Conservation (phyloP, 2,329 filamentous ascomycete species). For the Fusarium protoensiforme region DNA sequence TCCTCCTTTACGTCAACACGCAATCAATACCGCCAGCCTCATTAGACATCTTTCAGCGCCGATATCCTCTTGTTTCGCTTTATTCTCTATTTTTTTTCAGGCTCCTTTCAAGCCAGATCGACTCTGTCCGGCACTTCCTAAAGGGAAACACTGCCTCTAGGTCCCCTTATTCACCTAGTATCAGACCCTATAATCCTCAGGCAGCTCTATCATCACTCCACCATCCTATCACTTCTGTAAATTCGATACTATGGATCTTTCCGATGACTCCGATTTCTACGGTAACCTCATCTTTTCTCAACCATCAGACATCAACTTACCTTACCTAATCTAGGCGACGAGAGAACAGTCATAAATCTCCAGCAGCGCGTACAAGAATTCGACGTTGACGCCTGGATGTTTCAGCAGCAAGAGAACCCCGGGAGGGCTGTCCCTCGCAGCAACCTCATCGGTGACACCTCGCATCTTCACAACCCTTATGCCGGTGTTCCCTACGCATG, state of each 20-base stretch:
- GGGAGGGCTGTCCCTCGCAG: conserved; percentile 41
- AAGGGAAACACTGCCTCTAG: not conserved
- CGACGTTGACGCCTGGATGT: conserved; percentile 58
- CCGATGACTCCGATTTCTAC: conserved; percentile 67
- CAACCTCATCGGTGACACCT: conserved; percentile 27
- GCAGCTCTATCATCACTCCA: not conserved
- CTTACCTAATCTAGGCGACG: conserved; percentile 62
- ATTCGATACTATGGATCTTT: conserved; percentile 48
- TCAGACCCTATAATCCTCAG: not conserved
- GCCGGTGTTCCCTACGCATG: conserved; percentile 65
- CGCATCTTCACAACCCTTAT: conserved; percentile 67
- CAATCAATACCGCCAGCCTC: not conserved
- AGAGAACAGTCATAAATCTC: conserved; percentile 58
- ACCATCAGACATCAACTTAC: conserved; percentile 17
- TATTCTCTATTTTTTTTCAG: not conserved
- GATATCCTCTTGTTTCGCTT: not conserved
- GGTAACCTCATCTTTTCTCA: conserved; percentile 48
- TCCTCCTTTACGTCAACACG: conserved; percentile 32
- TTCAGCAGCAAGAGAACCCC: conserved; percentile 40
- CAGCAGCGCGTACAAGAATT: conserved; percentile 63
- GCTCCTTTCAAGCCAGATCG: not conserved
- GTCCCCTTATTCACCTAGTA: not conserved
- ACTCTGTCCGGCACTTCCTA: not conserved
- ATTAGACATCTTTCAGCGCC: not conserved
- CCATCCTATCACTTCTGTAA: not conserved